Evolutionary conservation across 2,329 filamentous ascomycete genomes (phyloP), one percentile per base, ranked within the genome.

Genomic region (Onygenales sp.): DNA sequence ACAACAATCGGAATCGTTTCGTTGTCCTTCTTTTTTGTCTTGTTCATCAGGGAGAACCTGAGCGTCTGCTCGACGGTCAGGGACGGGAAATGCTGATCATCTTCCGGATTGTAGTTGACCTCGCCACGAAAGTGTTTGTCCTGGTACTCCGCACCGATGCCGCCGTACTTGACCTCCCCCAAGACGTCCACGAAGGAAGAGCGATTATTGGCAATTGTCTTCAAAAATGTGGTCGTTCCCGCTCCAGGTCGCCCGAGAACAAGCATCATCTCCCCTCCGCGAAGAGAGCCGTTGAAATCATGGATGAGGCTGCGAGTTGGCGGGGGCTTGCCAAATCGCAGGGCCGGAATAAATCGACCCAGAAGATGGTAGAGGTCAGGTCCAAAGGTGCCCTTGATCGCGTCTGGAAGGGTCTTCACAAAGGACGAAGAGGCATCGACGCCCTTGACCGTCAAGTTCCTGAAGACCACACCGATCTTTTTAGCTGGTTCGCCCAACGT

Each of bases 11-110:
- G 81, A 27, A 89, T 86, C 47, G 84, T 80, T 2, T 72, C 74
- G 46, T 76, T 78, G 42, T 82, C 80, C 47, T 81, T 75, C 67
- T 85, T 86, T 68, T 80, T 84, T 7, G 85, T 89, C 71, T 89
- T 89, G 70, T 83, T 89, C 67, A 83, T 79, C 48, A 91, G 72
- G 0, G 87, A 85, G 62, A 92, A 91, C 3, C 79, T 81, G 43
- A 92, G 73, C 0, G 87, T 91, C 67, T 90, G 85, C 78, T 85
- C 86, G 0, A 92, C 87, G 5, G 83, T 89, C 38, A 92, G 73
- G 1, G 78, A 77, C 2, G 87, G 83, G 63, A 90, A 84, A 65
- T 92, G 87, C 14, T 81, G 76, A 61, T 90, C 86, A 59, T 89
- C 86, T 66, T 92, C 87, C 13, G 80, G 81, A 60, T 88, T 89